A percentile compares a stretch with the other conserved stretches of the same genome.
Conservation (phyloP, 768 basidiomycete species). For the Lactarius sp. region DNA sequence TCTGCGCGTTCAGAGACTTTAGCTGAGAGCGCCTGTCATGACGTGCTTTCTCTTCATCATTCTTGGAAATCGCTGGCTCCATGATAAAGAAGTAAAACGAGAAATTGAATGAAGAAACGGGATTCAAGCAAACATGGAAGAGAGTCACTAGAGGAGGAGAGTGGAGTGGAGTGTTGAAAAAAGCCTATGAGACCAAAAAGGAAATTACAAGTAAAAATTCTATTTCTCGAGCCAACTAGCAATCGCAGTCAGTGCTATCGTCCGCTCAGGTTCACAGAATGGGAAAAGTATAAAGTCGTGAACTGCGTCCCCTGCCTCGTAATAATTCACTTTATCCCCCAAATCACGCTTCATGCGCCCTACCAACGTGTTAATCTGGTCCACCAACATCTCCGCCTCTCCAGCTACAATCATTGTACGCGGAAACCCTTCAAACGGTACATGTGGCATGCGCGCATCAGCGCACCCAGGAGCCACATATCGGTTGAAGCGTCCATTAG, state of each 20-base stretch:
- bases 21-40: conserved; percentile 53
- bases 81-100: conserved; percentile 1
- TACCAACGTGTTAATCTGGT: conserved; percentile 33
- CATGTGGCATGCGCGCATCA: conserved; percentile 25
- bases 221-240: conserved; percentile 22
- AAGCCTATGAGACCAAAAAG: conserved; percentile 16
- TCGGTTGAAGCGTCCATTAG: conserved; percentile 4
- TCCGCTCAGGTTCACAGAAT: conserved; percentile 30
- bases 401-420: conserved; percentile 33
- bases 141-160: too few relatives aligned
- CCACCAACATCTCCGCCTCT: conserved; percentile 34
- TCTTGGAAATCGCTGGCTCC: conserved; percentile 30
- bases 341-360: conserved; percentile 33
- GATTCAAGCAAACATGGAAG: conserved; percentile 14
- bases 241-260: conserved; percentile 24
- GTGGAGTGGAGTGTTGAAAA: too few relatives aligned
- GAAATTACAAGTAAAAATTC: conserved; percentile 4
- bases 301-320: conserved; percentile 31
- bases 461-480: conserved; percentile 9
- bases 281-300: conserved; percentile 30
- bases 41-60: conserved; percentile 49
- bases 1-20: conserved; percentile 51
- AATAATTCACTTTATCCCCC: conserved; percentile 30
- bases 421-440: conserved; percentile 33
- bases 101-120: not conserved